Evolutionary conservation across 108 stramenopile species (phyloP).

Genomic region (Fistulifera pelliculosa): DNA sequence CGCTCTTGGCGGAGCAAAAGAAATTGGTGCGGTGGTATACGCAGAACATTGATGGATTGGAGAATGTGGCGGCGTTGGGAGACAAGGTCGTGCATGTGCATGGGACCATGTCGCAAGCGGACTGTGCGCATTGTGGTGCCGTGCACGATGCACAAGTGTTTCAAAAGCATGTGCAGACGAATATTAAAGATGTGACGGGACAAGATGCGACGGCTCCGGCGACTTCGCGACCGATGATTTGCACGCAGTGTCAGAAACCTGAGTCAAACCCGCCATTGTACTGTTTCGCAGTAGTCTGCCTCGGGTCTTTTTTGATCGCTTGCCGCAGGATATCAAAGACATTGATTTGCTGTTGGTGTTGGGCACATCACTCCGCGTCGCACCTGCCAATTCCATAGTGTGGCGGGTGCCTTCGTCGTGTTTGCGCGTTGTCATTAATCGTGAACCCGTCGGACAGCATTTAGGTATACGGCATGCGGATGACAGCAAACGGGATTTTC

Average conservation of each 20-base stretch:
- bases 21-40: slow-evolving; percentile 81
- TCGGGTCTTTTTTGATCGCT: slow-evolving; percentile 45
- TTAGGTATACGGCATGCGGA: slow-evolving; percentile 32
- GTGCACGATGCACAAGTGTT: slow-evolving; percentile 50
- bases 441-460: slow-evolving; percentile 57
- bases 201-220: slow-evolving; percentile 46
- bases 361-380: slow-evolving; percentile 58
- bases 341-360: slow-evolving; percentile 66
- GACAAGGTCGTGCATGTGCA: slow-evolving; percentile 75
- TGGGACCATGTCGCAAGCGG: slow-evolving; percentile 75
- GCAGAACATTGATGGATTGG: slow-evolving; percentile 96
- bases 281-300: slow-evolving; percentile 71
- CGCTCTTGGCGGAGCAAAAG: slow-evolving; percentile 58
- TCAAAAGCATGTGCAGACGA: slow-evolving; percentile 29
- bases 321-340: slow-evolving; percentile 47
- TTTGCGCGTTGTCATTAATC: slow-evolving; percentile 64
- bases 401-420: slow-evolving; percentile 48
- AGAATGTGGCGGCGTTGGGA: slow-evolving; percentile 42
- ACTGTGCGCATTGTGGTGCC: slow-evolving; percentile 63
- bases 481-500: slow-evolving; percentile 24
- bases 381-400: slow-evolving; percentile 71
- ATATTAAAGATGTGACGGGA: slow-evolving; percentile 76
- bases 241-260: slow-evolving; percentile 44
- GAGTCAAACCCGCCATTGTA: slow-evolving; percentile 79
- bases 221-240: slow-evolving; percentile 53